These are phyloP conservation scores for Dicorynia guianensis DNA, from an alignment of 306 rosid genomes.

Conservation along the genomic window DNA sequence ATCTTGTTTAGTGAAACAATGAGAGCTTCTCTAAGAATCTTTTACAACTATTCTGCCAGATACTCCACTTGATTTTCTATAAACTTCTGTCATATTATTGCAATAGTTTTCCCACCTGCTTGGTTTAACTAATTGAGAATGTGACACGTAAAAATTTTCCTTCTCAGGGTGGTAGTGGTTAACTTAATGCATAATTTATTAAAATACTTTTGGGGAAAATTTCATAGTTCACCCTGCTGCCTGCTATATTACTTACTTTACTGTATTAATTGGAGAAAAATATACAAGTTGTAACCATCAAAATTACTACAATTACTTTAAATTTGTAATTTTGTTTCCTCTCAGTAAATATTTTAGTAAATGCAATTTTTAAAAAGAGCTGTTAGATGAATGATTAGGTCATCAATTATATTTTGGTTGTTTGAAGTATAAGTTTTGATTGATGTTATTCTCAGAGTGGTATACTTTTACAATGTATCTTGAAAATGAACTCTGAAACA, in stretches of 20 bases:
- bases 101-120: not conserved
- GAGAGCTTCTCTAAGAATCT: not conserved
- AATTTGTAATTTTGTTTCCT: too few species aligned
- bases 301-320: too few species aligned
- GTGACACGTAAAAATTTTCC: too few species aligned
- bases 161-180: too few species aligned
- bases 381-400: not conserved
- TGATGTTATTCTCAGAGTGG: slow-evolving; percentile 2
- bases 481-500: slow-evolving; percentile 21
- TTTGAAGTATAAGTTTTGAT: slow-evolving; percentile 22
- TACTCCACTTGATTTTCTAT: not conserved
- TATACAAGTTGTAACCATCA: too few species aligned
- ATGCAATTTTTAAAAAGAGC: slow-evolving; percentile 1
- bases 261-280: too few species aligned
- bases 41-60: not conserved
- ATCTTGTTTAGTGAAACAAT: not conserved
- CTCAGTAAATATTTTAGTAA: not conserved
- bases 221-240: too few species aligned
- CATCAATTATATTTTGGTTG: slow-evolving; percentile 4
- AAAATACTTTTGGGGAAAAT: too few species aligned
- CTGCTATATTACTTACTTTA: too few species aligned
- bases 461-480: slow-evolving; percentile 5
- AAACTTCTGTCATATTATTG: not conserved
- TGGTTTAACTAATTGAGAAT: not conserved
- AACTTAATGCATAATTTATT: too few species aligned